Evolutionary conservation across 176 grass and related monocot species (phyloP), one percentile per base, ranked within the genome.

Genomic region (Carex scoparia): DNA sequence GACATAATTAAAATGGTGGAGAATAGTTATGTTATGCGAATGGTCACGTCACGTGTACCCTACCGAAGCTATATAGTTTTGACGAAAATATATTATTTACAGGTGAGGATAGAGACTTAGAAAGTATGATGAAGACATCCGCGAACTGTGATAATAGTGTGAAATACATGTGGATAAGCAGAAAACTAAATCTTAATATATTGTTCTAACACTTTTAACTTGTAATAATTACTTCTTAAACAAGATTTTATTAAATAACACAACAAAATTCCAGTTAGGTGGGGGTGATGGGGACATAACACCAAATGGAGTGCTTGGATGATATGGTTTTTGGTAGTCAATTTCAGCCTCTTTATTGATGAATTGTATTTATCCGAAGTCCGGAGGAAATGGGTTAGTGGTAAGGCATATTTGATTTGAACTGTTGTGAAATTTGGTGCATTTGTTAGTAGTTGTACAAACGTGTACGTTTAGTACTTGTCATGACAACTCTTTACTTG

Each of bases 301-400:
- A 82, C 79, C 79, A 64, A 82, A 65, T 57, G 56, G 74, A 57
- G 61, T 82, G 16, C 42, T 81, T 64, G 57, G 11, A 81, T 48
- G 2, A 35, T 65, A 57, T 37, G 12, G 74, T 33, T 58, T 65
- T 61, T 82, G 35, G 79, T 8, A 44, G 60, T 82, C 60, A 82
- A 82, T 82, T 27, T 65, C 23, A 65, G 79, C 28, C 79, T 12
- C 0, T 65, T 48, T 44, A 82, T 33, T 30, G 8, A 63, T 61
- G 79, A 48, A 49, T 82, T 82, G 32, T 30, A 82, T 82, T 49
- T 57, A 27, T n/a, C 42, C 60, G 4, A 7, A 28, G 13, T 28
- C 14, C 13, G 74, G 30, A 56, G 74, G 30, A 18, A 79, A 79
- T 79, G 53, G 13, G 58, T 57, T 56, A 58, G 28, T 79, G 74